Evolutionary conservation across 805 yeast species (phyloP), one percentile per base, ranked within the genome.

Genomic region (Wickerhamomyces bovis): DNA sequence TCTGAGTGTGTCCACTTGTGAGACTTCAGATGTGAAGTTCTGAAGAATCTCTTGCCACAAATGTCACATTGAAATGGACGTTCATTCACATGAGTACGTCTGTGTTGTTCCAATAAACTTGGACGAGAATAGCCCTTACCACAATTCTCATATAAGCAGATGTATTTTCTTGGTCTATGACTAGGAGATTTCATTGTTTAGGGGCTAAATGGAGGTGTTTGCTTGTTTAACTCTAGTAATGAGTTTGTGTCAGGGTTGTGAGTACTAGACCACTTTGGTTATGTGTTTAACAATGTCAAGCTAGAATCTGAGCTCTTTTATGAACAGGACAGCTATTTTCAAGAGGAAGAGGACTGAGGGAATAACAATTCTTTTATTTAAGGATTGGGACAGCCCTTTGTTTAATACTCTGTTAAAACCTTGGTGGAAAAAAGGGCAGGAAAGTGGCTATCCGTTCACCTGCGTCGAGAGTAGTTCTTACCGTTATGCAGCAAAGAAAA

Each of bases 1-100:
- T 67, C 67, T 7, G 69, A 57, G 58, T 88, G 96, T 18, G 90
- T 85, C 56, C 87, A 70, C 48, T 72, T 58, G 61, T 89, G 97
- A 13, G 92, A 85, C 41, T 81, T 74, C 42, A 89, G 69, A 66
- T 89, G 95, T 50, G 89, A 87, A 45, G 82, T 83, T 51, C 95
- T 71, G 36, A 79, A 72, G 62, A 86, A 87, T 21, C 77, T 59
- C 50, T 82, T 81, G 3, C 68, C 72, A 63, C 95, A 87, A 8
- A 67, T 66, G 4, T 68, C 63, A 62, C 96, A 85, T 39, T 63
- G 63, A 58, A 76, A 89, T 0, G 95, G 95, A 45, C 94, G 71
- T 49, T 82, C 88, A 52, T 79, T 79, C 8, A 85, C 76, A 63
- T 89, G 97, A 3, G 87, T 71, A 53, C 89, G 71, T 53, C 71